Base-by-base conservation (phyloP, 78 protist genomes). In the Protostelium mycophagum region DNA sequence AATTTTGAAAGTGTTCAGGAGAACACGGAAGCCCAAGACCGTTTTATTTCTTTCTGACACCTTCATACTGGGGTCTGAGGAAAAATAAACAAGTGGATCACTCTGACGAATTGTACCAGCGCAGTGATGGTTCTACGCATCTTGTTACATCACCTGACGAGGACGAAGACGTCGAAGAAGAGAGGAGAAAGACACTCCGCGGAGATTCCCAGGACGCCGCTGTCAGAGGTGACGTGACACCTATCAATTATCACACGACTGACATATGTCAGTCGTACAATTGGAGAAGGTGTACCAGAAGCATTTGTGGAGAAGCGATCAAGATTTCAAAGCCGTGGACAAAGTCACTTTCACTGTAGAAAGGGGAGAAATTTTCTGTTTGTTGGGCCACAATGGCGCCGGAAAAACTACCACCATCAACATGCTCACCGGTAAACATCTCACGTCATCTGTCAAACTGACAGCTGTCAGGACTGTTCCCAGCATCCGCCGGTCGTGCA, bases 381-480 rank as follows among this genome's bases (percentile, higher is more conserved):
- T 96, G 34, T 91, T 95, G 1, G 98, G 97, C 35, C 94, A 35
- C 38, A 95, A 96, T 90, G 98, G 97, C 63, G 90, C 94, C 28
- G 96, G 95, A 38, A 97, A 97, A 90, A 88, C 97, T 0, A 97
- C 99, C 0, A 89, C 97, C 9, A 93, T 98, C 87, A 94, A 90
- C 85, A 94, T 97, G 90, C 63, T 96, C 16, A 95, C 98, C 25
- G 98, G 98, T 85, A 37, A 91, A 34, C 38, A 87, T 28, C 38
- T 35, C 35, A 93, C 96, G 73, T 51, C 96, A 23, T 86, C 91
- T 28, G 96, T n/a, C n/a, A n/a, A n/a, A n/a, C n/a, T n/a, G n/a
- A n/a, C n/a, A n/a, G 96, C 85, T 96, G 31, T 93, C 97, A 10
- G 98, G 98, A 36, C 85, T 93, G 37, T 34, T 91, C 0, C 91